phyloP scores from a whole-genome alignment of 768 basidiomycete species.

The Suillus tomentosus region DNA sequence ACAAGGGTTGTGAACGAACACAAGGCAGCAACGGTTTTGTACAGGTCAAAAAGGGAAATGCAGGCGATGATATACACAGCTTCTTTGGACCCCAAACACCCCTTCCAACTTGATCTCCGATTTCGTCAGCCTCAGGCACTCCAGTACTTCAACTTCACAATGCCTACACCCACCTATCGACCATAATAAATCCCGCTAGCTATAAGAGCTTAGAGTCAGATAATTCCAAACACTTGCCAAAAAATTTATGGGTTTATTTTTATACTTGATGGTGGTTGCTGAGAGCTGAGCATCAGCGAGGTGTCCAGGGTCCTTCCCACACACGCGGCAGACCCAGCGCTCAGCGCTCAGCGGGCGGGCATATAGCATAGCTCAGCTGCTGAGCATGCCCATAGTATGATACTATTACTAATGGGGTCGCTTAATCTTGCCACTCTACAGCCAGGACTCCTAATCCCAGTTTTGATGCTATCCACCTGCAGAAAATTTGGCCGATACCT shows the following conservation, averaged over 20 bases:
- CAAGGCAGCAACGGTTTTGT: conserved; percentile 29
- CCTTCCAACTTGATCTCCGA: not conserved
- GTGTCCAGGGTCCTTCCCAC: not conserved
- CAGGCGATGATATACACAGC: conserved; percentile 39
- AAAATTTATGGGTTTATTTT: not conserved
- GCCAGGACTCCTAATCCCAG: not conserved
- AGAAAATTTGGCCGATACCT: not conserved
- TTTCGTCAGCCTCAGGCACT: conserved; percentile 1
- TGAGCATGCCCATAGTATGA: too few relatives aligned
- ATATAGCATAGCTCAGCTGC: too few relatives aligned
- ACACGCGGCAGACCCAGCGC: not conserved
- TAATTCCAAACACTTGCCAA: not conserved
- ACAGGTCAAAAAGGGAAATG: conserved; percentile 23
- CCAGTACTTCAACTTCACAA: not conserved
- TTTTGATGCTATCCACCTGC: not conserved
- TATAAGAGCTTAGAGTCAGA: not conserved
- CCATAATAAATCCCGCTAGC: not conserved
- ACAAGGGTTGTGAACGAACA: conserved; percentile 25
- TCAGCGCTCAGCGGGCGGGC: not conserved
- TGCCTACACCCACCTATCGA: not conserved
- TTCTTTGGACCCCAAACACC: conserved; percentile 33
- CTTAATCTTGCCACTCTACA: not conserved
- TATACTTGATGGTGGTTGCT: not conserved
- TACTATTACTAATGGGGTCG: too few relatives aligned
- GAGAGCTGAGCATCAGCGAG: not conserved